Conservation (phyloP, 371 early-diverging fungal genomes). For the Sporodiniella umbellata region DNA sequence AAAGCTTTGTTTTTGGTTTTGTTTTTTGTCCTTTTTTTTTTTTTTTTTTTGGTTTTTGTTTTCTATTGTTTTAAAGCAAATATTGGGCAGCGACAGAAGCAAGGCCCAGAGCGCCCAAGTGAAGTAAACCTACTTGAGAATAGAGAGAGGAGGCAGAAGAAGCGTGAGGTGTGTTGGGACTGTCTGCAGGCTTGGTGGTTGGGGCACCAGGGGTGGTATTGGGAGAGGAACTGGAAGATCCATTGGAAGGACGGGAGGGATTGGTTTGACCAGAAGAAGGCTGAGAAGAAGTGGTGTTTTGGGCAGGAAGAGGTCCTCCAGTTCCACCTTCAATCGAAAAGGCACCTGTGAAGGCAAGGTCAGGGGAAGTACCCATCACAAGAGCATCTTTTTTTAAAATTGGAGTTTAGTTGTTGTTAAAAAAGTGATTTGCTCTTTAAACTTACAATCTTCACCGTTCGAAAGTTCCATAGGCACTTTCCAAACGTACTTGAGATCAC, state of each 20-base stretch:
- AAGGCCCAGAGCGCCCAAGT: conserved; percentile 11
- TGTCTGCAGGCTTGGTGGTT: conserved; percentile 2
- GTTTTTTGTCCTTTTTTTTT: too few relatives aligned
- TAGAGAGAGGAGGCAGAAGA: conserved; percentile 15
- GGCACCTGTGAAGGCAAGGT: conserved; percentile 49
- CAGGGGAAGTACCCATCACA: conserved; percentile 44
- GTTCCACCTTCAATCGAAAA: conserved; percentile 43
- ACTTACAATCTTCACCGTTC: conserved; percentile 32
- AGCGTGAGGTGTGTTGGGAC: conserved; percentile 4
- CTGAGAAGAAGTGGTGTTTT: conserved; percentile 7
- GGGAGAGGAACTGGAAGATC: conserved; percentile 9
- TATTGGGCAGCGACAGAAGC: conserved; percentile 16
- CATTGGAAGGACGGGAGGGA: neutral
- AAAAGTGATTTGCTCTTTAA: neutral
- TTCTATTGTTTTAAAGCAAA: conserved; percentile 21
- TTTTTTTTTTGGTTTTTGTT: too few relatives aligned
- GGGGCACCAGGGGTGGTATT: conserved; percentile 14
- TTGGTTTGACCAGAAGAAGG: neutral
- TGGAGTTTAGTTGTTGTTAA: neutral
- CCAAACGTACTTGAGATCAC: conserved; percentile 26
- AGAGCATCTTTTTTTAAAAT: conserved; percentile 47
- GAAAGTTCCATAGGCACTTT: conserved; percentile 28
- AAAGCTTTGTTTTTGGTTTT: too few relatives aligned
- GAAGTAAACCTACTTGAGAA: neutral
- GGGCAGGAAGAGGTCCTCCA: conserved; percentile 7